phyloP scores from a whole-genome alignment of 306 rosid species.

The Quercus parvula region DNA sequence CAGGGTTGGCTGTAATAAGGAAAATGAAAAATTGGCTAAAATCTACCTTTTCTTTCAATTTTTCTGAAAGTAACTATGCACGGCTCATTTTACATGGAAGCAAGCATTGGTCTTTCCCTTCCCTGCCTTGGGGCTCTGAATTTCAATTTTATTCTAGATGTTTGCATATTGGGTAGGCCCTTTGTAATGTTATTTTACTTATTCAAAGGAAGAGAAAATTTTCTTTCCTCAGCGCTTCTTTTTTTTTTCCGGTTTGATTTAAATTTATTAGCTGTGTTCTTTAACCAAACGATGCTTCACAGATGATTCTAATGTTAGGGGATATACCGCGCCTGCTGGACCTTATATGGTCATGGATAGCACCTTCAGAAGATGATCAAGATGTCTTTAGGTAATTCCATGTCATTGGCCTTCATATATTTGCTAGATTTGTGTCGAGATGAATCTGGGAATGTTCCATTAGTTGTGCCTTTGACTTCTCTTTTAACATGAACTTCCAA shows the following conservation, averaged over 20 bases:
- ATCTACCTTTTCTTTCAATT: background rate
- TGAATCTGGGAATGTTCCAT: slow-evolving; percentile 9
- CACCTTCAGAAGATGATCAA: slow-evolving; percentile 78
- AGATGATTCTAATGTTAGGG: slow-evolving; percentile 91
- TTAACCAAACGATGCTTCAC: slow-evolving; percentile 24
- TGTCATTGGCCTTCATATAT: slow-evolving; percentile 23
- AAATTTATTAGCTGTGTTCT: slow-evolving; percentile 18
- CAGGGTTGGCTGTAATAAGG: background rate
- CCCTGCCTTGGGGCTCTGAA: background rate
- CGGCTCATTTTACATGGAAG: background rate
- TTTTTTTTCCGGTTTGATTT: background rate
- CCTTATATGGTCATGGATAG: slow-evolving; percentile 97
- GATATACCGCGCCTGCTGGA: slow-evolving; percentile 86
- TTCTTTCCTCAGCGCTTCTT: background rate
- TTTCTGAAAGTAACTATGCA: background rate
- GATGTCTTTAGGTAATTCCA: slow-evolving; percentile 61
- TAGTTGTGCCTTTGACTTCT: slow-evolving; percentile 4
- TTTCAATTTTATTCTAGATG: background rate
- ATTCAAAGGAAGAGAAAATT: background rate
- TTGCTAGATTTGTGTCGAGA: slow-evolving; percentile 5
- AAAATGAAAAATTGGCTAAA: background rate
- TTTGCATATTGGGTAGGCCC: background rate
- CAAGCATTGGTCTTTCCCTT: background rate
- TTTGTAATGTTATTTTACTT: background rate
- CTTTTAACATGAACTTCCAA: slow-evolving; percentile 8